These are phyloP conservation scores for Venturia nashicola DNA, from an alignment of 2,329 filamentous ascomycete species.

Conservation along the genomic window DNA sequence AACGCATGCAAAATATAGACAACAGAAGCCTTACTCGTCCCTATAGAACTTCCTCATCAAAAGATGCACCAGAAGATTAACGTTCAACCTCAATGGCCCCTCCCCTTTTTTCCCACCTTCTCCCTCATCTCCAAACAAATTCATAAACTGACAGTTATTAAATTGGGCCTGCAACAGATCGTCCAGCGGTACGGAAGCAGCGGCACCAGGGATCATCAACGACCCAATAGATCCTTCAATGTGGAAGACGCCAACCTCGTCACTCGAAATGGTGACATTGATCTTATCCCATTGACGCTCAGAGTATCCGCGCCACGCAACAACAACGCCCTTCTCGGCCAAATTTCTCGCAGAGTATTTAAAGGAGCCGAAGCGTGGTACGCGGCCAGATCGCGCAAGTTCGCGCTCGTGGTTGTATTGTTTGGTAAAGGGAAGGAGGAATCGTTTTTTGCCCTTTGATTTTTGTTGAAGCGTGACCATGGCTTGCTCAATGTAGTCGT, in stretches of 20 bases:
- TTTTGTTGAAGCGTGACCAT: conserved; percentile 96
- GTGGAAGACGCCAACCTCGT: conserved; percentile 87
- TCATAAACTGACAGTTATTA: conserved; percentile 92
- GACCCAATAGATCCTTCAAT: conserved; percentile 83
- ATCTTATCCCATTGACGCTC: conserved; percentile 82
- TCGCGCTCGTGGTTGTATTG: conserved; percentile 98
- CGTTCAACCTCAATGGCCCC: conserved; percentile 64
- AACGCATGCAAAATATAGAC: not conserved
- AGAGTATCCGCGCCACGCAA: conserved; percentile 75
- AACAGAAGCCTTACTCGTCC: conserved; percentile 20
- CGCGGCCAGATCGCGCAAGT: conserved; percentile 79
- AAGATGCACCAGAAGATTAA: conserved; percentile 91
- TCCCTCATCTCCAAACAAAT: conserved; percentile 67
- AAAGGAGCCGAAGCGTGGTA: conserved; percentile 95
- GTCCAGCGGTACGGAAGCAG: conserved; percentile 77
- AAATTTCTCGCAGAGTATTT: conserved; percentile 89
- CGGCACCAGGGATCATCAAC: conserved; percentile 92
- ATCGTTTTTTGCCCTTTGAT: conserved; percentile 90
- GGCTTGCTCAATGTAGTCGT: conserved; percentile 97
- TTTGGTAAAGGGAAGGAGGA: conserved; percentile 91
- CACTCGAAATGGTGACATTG: conserved; percentile 87
- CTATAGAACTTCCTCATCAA: conserved; percentile 97
- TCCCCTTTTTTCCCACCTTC: conserved; percentile 16
- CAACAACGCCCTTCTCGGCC: conserved; percentile 84
- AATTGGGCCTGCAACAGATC: conserved; percentile 94